Conservation (phyloP, 805 yeast genomes). For the Candida caryicola region DNA sequence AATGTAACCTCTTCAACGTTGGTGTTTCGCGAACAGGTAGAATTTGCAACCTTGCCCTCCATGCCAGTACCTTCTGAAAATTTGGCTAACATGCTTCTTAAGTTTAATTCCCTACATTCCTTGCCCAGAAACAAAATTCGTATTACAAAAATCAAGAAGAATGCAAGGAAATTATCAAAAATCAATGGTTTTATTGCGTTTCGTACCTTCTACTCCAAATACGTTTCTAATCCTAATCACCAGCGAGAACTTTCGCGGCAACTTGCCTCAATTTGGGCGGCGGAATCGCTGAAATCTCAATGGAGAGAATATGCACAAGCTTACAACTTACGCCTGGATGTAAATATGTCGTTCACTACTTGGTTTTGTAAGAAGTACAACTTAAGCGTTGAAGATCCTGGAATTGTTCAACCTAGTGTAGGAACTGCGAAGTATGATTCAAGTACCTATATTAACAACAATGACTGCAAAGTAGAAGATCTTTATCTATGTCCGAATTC, state of each 20-base stretch:
- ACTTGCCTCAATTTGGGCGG: slow-evolving; percentile 3
- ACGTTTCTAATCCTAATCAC: not conserved
- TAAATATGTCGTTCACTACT: not conserved
- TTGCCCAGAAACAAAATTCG: not conserved
- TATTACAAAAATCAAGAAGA: not conserved
- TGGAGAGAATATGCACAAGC: slow-evolving; percentile 3
- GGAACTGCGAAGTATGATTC: too few relatives aligned
- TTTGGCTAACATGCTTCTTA: not conserved
- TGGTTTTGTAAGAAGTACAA: slow-evolving; percentile 3
- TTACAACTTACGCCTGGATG: not conserved
- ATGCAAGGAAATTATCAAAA: not conserved
- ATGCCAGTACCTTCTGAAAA: not conserved
- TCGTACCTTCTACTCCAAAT: slow-evolving; percentile 5
- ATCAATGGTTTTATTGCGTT: slow-evolving; percentile 9
- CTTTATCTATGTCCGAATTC: too few relatives aligned
- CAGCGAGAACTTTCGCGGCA: not conserved
- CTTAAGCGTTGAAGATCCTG: not conserved
- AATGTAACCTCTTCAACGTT: too few relatives aligned
- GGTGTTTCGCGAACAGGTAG: too few relatives aligned
- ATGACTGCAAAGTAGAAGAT: too few relatives aligned
- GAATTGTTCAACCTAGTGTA: too few relatives aligned
- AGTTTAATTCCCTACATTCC: not conserved
- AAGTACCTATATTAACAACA: too few relatives aligned
- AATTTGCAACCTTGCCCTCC: not conserved
- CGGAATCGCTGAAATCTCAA: not conserved